Evolutionary conservation across 2,329 filamentous ascomycete species (phyloP), one percentile per base, ranked within the genome.

Genomic region (Ascochyta pisi): DNA sequence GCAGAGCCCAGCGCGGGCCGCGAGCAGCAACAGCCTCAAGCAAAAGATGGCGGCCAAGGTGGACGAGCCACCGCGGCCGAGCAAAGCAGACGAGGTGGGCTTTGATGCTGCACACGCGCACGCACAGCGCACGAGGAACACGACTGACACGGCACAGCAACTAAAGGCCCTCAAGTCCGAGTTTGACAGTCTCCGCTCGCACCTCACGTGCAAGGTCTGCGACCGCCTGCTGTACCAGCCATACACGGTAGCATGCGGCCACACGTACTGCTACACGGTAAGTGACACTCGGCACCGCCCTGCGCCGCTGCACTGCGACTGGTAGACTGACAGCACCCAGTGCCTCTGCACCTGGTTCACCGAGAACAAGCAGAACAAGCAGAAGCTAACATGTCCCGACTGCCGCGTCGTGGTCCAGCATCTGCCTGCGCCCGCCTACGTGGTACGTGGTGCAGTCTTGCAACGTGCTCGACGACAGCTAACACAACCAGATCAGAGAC

Each of bases 211-310:
- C 77, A 86, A 86, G 61, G 86, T 90, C 60, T 90, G 88, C 73
- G 84, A 88, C 62, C 82, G 84, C 51, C 82, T 87, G 44, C 81
- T 90, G 45, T 89, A 89, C 74, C 87, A 90, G 72, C 88, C 88
- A 2, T 90, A 86, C 74, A 87, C 85, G 16, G 81, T 89, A 48
- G 80, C 80, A 6, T 90, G 88, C 65, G 88, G 88, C 3, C 88
- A 90, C 71, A 89, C 87, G 6, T 90, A 89, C 73, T 90, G 88
- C 76, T 90, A 90, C 69, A 85, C 83, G 40, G 84, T 86, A 62
- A 72, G 82, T 19, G 2, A 75, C 8, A 40, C 23, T 26, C 9
- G 9, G 27, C 9, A 12, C 27, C 27, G 24, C 40, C 16, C 75
- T 66, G 13, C 35, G 19, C 23, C 23, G n/a, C 16, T 48, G 29